phyloP scores from a whole-genome alignment of 306 rosid species.

The Coriaria nepalensis region DNA sequence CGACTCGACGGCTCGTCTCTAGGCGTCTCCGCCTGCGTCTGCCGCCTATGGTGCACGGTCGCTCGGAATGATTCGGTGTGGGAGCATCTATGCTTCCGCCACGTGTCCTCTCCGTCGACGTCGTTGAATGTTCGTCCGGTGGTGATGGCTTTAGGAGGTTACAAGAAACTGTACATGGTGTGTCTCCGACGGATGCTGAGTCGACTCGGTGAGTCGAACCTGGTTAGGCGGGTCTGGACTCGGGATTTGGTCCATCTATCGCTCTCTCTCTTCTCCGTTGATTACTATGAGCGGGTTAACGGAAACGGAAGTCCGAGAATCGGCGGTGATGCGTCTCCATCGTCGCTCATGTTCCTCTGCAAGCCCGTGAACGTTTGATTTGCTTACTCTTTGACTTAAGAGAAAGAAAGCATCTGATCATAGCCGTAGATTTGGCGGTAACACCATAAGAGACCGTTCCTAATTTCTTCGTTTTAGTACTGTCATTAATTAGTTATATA shows the following conservation, averaged over 20 bases:
- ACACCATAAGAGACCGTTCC: too few species aligned
- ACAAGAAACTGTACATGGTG: slow-evolving; percentile 71
- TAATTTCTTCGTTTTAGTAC: too few species aligned
- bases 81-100: slow-evolving; percentile 88
- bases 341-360: slow-evolving; percentile 45
- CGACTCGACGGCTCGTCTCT: slow-evolving; percentile 85
- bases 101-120: slow-evolving; percentile 40
- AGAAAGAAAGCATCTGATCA: slow-evolving; percentile 2
- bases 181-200: slow-evolving; percentile 69
- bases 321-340: slow-evolving; percentile 22
- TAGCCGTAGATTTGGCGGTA: too few species aligned
- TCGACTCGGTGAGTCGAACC: slow-evolving; percentile 57
- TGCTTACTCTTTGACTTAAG: slow-evolving; percentile 8
- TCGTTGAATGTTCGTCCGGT: slow-evolving; percentile 30
- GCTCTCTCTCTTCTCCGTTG: slow-evolving; percentile 69
- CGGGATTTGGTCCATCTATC: slow-evolving; percentile 75
- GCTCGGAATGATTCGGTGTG: slow-evolving; percentile 64
- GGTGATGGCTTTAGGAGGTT: slow-evolving; percentile 80
- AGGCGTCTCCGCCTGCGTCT: slow-evolving; percentile 75
- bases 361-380: slow-evolving; percentile 37
- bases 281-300: slow-evolving; percentile 32
- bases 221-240: slow-evolving; percentile 45
- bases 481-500: too few species aligned
- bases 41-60: slow-evolving; percentile 73
- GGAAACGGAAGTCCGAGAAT: slow-evolving; percentile 12